Base-by-base conservation (phyloP, 2,329 filamentous ascomycete genomes). In the Aspergillus sp. region DNA sequence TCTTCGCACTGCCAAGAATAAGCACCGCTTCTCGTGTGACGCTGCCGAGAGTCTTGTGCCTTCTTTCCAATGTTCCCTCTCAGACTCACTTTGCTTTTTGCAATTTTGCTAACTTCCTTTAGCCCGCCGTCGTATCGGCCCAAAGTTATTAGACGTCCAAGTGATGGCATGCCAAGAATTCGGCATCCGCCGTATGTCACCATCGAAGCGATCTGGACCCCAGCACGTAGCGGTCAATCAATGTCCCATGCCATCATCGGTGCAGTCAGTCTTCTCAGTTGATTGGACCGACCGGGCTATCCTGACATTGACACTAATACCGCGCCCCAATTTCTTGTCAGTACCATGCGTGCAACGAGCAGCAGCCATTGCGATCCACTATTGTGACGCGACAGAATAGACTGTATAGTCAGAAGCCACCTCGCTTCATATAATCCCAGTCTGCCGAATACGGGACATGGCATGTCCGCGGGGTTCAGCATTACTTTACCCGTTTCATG, bases 61-160 rank as follows among this genome's bases (percentile, higher is more conserved):
- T 56, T 15, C 11, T 53, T 46, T 41, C 38, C 17, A 41, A 41
- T n/a, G 15, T 28, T 41, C 50, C 34, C 54, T 38, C 45, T 7
- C 30, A 23, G 43, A 45, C 15, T 7, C 38, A 58, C 49, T 50
- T 60, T 62, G 43, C 48, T 43, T 58, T 34, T 57, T 53, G n/a
- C 30, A 43, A 22, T 46, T 55, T 52, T 66, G 59, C 69, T 72
- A 58, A 72, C 62, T 30, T 31, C 64, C 54, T 54, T 60, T 66
- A 81, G 79, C 79, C 79, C 68, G 79, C 79, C 65, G 71, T 76
- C 57, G 77, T 80, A 54, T 81, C 79, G 25, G 79, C 79, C 19
- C 79, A 81, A 66, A 81, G 79, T 66, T 80, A 79, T 68, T 81
- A 77, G 68, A 55, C 54, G 46, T 52, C 53, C 43, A 55, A 62